Evolutionary conservation across 2,329 filamentous ascomycete genomes (phyloP).

Genomic region (Mycosphaerella arachidis): DNA sequence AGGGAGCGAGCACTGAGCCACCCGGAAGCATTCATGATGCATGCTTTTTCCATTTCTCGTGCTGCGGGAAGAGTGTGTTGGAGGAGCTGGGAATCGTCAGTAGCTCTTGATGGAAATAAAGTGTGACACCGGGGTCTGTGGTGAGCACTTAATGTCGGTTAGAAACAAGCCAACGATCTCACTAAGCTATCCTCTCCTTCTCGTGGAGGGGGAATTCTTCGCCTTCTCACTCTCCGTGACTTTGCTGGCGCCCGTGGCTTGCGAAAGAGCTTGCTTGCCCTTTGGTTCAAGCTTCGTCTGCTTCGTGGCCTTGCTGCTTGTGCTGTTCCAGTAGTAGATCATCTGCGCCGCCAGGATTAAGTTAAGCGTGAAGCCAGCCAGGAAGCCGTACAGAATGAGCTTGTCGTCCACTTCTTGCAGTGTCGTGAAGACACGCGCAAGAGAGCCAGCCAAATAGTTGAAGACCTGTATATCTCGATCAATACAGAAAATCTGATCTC

Average conservation of each 20-base stretch:
- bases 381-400: slow-evolving; percentile 89
- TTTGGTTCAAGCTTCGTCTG: slow-evolving; percentile 39
- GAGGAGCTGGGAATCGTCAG: too few species aligned
- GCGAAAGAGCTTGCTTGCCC: slow-evolving; percentile 32
- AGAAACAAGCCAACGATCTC: not conserved
- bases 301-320: slow-evolving; percentile 37
- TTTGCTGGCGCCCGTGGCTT: slow-evolving; percentile 25
- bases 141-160: too few species aligned
- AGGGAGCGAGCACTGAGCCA: too few species aligned
- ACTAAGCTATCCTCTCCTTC: slow-evolving; percentile 30
- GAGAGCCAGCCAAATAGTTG: slow-evolving; percentile 90
- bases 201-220: slow-evolving; percentile 22
- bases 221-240: slow-evolving; percentile 38
- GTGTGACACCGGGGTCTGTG: too few species aligned
- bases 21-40: too few species aligned
- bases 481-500: too few species aligned
- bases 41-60: too few species aligned
- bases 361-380: slow-evolving; percentile 89
- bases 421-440: slow-evolving; percentile 95
- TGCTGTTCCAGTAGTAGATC: slow-evolving; percentile 89
- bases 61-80: too few species aligned
- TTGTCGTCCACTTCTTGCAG: slow-evolving; percentile 96
- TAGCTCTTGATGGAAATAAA: too few species aligned
- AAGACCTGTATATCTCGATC: too few species aligned
- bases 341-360: slow-evolving; percentile 82